Evolutionary conservation across 352 stramenopile genomes (phyloP).

Genomic region (Phytophthora citricola): DNA sequence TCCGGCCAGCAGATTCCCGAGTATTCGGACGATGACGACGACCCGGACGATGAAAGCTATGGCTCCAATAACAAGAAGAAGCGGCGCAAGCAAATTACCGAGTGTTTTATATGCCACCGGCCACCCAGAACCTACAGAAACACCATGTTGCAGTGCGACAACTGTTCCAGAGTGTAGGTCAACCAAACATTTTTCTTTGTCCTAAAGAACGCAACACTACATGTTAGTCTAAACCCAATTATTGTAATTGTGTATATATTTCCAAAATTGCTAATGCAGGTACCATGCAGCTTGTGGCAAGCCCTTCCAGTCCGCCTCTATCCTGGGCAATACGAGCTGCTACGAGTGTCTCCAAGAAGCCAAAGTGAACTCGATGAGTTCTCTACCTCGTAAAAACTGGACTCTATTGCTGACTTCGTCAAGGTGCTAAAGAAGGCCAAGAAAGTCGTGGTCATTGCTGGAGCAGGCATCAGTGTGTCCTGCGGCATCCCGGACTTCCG

Average conservation of each 20-base stretch:
- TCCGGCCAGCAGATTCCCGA: conserved; percentile 82
- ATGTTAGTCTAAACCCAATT: conserved; percentile 19
- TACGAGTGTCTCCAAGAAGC: conserved; percentile 73
- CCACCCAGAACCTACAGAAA: conserved; percentile 42
- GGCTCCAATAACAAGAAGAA: conserved; percentile 47
- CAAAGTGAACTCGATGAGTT: conserved; percentile 36
- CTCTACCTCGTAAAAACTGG: conserved; percentile 42
- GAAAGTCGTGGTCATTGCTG: conserved; percentile 92
- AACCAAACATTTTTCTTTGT: background rate
- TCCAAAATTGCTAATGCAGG: conserved; percentile 21
- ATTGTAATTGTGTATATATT: conserved; percentile 24
- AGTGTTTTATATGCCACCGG: conserved; percentile 71
- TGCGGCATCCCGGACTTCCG: conserved; percentile 99
- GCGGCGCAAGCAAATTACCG: conserved; percentile 32
- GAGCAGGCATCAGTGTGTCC: conserved; percentile 95
- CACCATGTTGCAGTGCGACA: conserved; percentile 77
- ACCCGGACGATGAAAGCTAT: conserved; percentile 65
- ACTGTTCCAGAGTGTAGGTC: conserved; percentile 67
- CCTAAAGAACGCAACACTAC: too few species aligned
- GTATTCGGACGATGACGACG: conserved; percentile 76
- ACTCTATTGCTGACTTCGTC: conserved; percentile 70
- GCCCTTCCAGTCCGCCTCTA: conserved; percentile 60
- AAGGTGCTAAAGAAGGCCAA: conserved; percentile 75
- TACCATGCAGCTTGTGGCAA: conserved; percentile 62
- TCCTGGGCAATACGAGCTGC: conserved; percentile 81